Evolutionary conservation across 139 green algal genomes (phyloP), one percentile per base, ranked within the genome.

Genomic region (Chlorella sp.): DNA sequence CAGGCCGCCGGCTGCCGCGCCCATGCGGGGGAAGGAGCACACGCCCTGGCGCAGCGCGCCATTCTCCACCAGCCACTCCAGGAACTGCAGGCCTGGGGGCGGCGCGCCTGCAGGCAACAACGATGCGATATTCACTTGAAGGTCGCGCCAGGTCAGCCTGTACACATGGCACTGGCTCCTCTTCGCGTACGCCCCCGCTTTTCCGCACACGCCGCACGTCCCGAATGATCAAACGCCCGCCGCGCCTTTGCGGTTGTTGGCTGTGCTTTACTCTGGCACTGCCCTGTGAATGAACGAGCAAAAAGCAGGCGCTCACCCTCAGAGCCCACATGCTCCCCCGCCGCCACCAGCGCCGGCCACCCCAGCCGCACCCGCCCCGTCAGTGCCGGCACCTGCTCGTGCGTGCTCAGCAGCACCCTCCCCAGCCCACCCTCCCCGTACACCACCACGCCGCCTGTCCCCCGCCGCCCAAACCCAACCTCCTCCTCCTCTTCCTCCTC

Each of bases 81-180:
- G 67, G 64, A 91, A 92, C 32, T 87, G 82, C 35, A 93, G 69
- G 10, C 88, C 88, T 5, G 80, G 75, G 4, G 87, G 77, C 0
- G 88, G 88, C 0, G 75, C 69, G 0, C 88, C 88, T 73, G 80
- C 23, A n/a, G n/a, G n/a, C n/a, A n/a, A n/a, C n/a, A n/a, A n/a
- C n/a, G n/a, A n/a, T n/a, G n/a, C n/a, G n/a, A n/a, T n/a, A n/a
- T n/a, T n/a, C n/a, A n/a, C n/a, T n/a, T n/a, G n/a, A n/a, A n/a
- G n/a, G n/a, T n/a, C n/a, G n/a, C n/a, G n/a, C n/a, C n/a, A n/a
- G n/a, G n/a, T n/a, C n/a, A n/a, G n/a, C n/a, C n/a, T n/a, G n/a
- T n/a, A n/a, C n/a, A n/a, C n/a, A n/a, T n/a, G n/a, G n/a, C n/a
- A n/a, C n/a, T n/a, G n/a, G n/a, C n/a, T n/a, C n/a, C n/a, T n/a